Conservation (phyloP, 495 filamentous ascomycete genomes). For the Xylaria castorea region DNA sequence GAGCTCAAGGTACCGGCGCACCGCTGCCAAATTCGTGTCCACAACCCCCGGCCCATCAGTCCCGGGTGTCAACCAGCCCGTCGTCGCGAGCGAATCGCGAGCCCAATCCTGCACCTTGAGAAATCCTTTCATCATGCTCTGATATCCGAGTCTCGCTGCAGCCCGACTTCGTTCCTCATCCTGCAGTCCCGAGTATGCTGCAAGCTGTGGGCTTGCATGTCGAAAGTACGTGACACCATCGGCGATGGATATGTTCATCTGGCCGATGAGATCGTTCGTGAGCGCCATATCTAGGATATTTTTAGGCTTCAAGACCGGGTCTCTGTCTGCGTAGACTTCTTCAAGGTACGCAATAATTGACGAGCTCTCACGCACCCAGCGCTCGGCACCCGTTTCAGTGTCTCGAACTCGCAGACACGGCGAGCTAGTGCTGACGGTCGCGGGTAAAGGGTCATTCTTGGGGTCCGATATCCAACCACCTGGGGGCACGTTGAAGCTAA, state of each 20-base stretch:
- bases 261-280: constrained; percentile 11
- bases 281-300: background rate
- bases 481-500: background rate
- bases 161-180: constrained; percentile 3
- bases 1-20: background rate
- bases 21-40: background rate
- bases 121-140: background rate
- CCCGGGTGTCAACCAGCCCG: constrained; percentile 16
- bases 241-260: background rate
- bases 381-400: background rate
- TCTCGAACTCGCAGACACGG: constrained; percentile 13
- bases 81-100: constrained; percentile 9
- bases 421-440: background rate
- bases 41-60: constrained; percentile 2
- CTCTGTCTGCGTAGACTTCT: constrained; percentile 1
- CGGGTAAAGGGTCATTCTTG: constrained; percentile 4
- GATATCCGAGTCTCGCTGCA: background rate
- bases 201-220: constrained; percentile 12
- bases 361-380: constrained; percentile 16
- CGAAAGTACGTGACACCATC: background rate
- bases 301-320: background rate
- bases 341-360: constrained; percentile 13
- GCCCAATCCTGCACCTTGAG: constrained; percentile 4
- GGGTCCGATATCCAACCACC: background rate
- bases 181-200: background rate